Evolutionary conservation across 1,284 basidiomycete species (phyloP), one percentile per base, ranked within the genome.

Genomic region (Stygiomarasmius scandens): DNA sequence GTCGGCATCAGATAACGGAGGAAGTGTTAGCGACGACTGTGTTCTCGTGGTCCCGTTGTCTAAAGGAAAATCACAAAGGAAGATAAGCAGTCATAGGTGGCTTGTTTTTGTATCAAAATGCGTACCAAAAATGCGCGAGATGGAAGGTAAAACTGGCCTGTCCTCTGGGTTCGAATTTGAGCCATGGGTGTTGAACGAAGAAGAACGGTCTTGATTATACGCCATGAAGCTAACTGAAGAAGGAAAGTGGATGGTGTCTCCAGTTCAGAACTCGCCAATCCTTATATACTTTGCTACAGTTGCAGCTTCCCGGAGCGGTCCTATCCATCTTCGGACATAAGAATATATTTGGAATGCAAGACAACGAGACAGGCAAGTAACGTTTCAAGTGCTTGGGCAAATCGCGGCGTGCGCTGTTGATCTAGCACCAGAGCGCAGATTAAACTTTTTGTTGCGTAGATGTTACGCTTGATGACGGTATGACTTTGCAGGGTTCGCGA

Each of bases 41-140:
- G 51, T 34, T 29, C 57, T 58, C 14, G 58, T 47, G 10, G 19
- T 54, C 24, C 53, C 29, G 29, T 54, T 52, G 45, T 61, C 60
- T 61, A 44, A 29, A 27, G 11, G 20, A 34, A 29, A 47, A 14
- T 27, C 14, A 20, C 25, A 25, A 43, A 10, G 0, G 12, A 20
- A 51, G 6, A n/a, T 41, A 12, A 41, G 38, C 38, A n/a, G 38
- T n/a, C n/a, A 25, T 25, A 19, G 29, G 32, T 38, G 19, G 16
- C 32, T 11, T 6, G 29, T 32, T 6, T 32, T 6, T 12, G 29
- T 32, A n/a, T 12, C 29, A 12, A 49, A 23, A 47, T 12, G 55
- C 58, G 32, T n/a, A 65, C 64, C 66, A 25, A 67, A 66, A 27
- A 67, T 67, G 19, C 65, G 63, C 50, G 65, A 63, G 54, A 67